A percentile compares a stretch with the other conserved stretches of the same genome.
Evolutionary conservation across 2,329 filamentous ascomycete species (phyloP).

Genomic region (Neonectria faginata): DNA sequence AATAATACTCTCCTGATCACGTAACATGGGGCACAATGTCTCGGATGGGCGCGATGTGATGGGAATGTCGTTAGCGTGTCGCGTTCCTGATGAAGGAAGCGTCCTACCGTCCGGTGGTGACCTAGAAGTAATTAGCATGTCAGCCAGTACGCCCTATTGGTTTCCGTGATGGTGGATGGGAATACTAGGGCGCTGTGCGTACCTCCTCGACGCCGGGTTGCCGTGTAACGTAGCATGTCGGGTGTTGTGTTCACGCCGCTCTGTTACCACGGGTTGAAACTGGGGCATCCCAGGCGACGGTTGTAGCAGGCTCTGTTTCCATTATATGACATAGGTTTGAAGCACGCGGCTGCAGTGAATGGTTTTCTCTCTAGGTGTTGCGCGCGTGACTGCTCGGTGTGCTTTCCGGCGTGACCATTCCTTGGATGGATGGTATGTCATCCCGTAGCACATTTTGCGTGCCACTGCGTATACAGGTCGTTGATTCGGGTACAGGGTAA

Average conservation of each 20-base stretch:
- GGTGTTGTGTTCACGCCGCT: neutral
- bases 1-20: slow-evolving; percentile 15
- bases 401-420: neutral
- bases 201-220: too few relatives aligned
- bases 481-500: too few relatives aligned
- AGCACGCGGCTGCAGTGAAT: neutral
- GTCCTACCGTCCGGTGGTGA: too few relatives aligned
- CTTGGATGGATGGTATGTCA: neutral
- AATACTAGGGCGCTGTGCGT: neutral
- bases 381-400: neutral
- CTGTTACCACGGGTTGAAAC: too few relatives aligned
- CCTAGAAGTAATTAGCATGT: neutral
- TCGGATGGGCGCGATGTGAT: neutral
- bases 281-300: neutral
- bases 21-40: neutral
- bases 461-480: neutral
- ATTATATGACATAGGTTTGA: neutral
- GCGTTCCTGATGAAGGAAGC: neutral
- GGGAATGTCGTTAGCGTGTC: slow-evolving; percentile 8
- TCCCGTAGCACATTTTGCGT: neutral
- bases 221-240: neutral
- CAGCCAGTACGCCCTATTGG: neutral
- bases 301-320: neutral
- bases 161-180: neutral
- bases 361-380: neutral